Percentiles rank a stretch among this genome's conserved stretches.
Evolutionary conservation across 257 asterid genomes (phyloP).

Genomic region (Capsicum chinense): DNA sequence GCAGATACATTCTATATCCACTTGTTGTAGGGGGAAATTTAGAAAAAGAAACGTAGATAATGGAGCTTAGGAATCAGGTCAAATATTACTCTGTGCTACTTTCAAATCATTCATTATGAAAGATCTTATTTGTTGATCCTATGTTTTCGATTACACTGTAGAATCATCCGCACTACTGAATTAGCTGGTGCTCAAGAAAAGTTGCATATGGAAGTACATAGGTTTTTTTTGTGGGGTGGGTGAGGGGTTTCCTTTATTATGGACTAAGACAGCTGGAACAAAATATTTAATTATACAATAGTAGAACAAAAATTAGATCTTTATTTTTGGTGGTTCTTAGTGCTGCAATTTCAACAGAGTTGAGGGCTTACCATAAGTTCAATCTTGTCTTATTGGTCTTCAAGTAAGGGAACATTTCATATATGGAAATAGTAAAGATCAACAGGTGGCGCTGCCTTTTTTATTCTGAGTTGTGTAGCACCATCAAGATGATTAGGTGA

Average conservation of each 20-base stretch:
- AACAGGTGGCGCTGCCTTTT: not conserved
- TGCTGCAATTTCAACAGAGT: slow-evolving; percentile 11
- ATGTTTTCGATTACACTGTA: slow-evolving; percentile 62
- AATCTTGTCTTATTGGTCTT: not conserved
- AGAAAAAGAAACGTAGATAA: slow-evolving; percentile 83
- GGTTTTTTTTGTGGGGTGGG: not conserved
- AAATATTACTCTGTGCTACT: slow-evolving; percentile 31
- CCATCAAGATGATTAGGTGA: not conserved
- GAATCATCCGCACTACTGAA: slow-evolving; percentile 91
- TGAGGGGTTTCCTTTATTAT: not conserved
- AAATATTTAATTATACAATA: not conserved
- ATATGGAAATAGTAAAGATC: not conserved
- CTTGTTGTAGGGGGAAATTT: slow-evolving; percentile 73
- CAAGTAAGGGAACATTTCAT: not conserved
- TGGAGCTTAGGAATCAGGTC: slow-evolving; percentile 98
- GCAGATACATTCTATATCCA: slow-evolving; percentile 19
- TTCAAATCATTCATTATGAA: not conserved
- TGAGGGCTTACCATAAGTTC: not conserved
- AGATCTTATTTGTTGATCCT: slow-evolving; percentile 24
- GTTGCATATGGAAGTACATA: slow-evolving; percentile 39
- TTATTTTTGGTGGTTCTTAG: not conserved
- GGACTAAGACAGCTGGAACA: not conserved
- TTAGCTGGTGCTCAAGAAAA: slow-evolving; percentile 95
- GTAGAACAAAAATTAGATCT: slow-evolving; percentile 4
- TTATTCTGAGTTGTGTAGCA: not conserved